Evolutionary conservation across 2,329 filamentous ascomycete species (phyloP).

Genomic region (Ophiostoma sp.): DNA sequence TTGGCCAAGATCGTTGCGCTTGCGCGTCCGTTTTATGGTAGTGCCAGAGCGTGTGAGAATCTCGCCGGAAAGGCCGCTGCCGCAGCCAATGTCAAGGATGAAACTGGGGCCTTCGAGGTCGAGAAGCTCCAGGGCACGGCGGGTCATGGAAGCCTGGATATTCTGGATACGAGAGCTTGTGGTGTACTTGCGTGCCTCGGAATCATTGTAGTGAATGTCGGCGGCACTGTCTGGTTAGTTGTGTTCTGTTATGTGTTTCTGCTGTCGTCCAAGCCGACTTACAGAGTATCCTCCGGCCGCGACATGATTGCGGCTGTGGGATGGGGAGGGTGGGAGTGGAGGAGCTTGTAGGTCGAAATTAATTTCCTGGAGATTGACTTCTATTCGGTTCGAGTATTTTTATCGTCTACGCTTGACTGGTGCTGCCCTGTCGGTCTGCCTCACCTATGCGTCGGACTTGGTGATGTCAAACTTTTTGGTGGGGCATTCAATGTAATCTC

Average conservation of each 20-base stretch:
- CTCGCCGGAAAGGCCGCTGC: conserved; percentile 88
- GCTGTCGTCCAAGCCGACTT: conserved; percentile 32
- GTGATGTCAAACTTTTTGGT: conserved; percentile 24
- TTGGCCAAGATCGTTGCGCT: conserved; percentile 10
- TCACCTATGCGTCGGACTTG: not conserved
- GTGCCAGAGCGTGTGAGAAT: conserved; percentile 59
- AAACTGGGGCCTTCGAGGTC: conserved; percentile 72
- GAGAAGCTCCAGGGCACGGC: conserved; percentile 87
- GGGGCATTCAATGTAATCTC: conserved; percentile 16
- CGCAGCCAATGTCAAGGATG: conserved; percentile 95
- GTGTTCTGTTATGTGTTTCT: conserved; percentile 10
- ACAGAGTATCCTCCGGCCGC: conserved; percentile 93
- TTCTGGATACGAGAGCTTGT: conserved; percentile 92
- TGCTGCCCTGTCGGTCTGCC: not conserved
- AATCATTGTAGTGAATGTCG: conserved; percentile 96
- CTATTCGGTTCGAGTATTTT: no score
- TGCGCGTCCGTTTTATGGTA: conserved; percentile 17
- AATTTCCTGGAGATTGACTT: not conserved
- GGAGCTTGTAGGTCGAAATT: not conserved
- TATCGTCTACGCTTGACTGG: not conserved
- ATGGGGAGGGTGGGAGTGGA: not conserved
- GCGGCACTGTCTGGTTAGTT: conserved; percentile 59
- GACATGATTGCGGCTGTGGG: conserved; percentile 60
- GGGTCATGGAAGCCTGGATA: conserved; percentile 92
- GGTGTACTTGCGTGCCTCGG: conserved; percentile 94